Conservation (phyloP, 1,284 basidiomycete genomes). For the Chiua sp. region DNA sequence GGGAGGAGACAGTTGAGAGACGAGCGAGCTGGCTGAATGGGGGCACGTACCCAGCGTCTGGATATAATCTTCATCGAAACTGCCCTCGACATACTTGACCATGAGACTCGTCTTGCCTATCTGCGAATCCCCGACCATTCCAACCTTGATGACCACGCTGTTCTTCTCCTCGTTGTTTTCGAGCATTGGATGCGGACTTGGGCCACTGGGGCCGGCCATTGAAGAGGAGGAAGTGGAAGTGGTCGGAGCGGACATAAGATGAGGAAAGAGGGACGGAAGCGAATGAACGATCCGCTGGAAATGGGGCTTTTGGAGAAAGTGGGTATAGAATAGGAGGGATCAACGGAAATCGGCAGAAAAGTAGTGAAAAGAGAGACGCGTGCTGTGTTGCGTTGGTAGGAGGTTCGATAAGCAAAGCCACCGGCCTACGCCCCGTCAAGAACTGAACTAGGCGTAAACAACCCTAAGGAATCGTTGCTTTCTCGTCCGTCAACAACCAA, state of each 20-base stretch:
- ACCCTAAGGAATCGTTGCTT: conserved; percentile 32
- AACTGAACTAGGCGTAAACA: conserved; percentile 33
- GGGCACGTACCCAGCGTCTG: conserved; percentile 88
- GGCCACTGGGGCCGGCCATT: conserved; percentile 56
- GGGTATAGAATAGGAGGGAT: conserved; percentile 37
- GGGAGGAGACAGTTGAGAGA: conserved; percentile 15
- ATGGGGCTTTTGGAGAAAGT: conserved; percentile 17
- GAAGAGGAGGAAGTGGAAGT: conserved; percentile 50
- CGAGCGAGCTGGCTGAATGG: not conserved
- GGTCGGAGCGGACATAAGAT: conserved; percentile 51
- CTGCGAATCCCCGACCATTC: conserved; percentile 99
- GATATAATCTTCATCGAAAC: conserved; percentile 98
- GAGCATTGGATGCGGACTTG: conserved; percentile 51
- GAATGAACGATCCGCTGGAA: conserved; percentile 21
- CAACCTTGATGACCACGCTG: conserved; percentile 96
- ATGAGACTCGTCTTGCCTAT: conserved; percentile 98
- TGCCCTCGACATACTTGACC: conserved; percentile 98
- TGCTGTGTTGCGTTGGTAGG: conserved; percentile 42
- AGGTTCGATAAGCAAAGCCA: conserved; percentile 42
- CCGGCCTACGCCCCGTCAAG: conserved; percentile 36
- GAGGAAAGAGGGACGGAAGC: conserved; percentile 19
- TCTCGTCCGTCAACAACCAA: conserved; percentile 41
- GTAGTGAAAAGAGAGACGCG: conserved; percentile 53
- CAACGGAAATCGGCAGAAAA: too few relatives aligned
- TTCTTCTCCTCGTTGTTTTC: conserved; percentile 81